phyloP scores from a whole-genome alignment of 192 early-diverging fungal genomes.

The Linnemannia elongata region DNA sequence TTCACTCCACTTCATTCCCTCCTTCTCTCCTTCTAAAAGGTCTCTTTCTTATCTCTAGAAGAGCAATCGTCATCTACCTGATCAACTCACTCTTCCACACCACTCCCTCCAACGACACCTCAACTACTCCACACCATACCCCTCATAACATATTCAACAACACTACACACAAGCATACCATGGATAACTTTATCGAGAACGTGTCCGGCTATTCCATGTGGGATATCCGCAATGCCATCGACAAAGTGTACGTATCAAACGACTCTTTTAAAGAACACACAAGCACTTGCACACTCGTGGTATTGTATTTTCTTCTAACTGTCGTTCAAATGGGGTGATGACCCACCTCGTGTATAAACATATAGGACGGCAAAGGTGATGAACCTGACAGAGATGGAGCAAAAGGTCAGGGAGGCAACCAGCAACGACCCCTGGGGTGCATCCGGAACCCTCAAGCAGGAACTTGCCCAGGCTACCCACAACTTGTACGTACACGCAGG shows the following conservation, averaged over 20 bases:
- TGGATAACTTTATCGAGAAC: constrained; percentile 58
- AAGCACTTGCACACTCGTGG: not conserved
- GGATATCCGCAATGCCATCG: constrained; percentile 56
- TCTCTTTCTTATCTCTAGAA: not conserved
- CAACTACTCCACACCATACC: too few species aligned
- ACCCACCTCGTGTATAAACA: not conserved
- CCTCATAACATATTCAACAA: constrained; percentile 5
- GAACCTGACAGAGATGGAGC: constrained; percentile 94
- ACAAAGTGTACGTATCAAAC: constrained; percentile 40
- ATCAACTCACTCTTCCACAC: not conserved
- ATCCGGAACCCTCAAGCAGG: constrained; percentile 92
- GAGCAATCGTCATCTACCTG: not conserved
- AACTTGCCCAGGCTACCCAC: constrained; percentile 91
- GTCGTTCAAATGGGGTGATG: not conserved
- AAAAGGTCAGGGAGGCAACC: constrained; percentile 93
- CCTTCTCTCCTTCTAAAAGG: not conserved
- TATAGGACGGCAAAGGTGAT: constrained; percentile 72
- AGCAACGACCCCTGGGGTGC: constrained; percentile 96
- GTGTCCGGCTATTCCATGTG: constrained; percentile 58
- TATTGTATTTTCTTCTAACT: not conserved
- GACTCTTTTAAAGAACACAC: not conserved
- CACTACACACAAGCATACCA: constrained; percentile 6
- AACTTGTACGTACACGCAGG: constrained; percentile 73
- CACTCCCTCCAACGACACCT: not conserved
- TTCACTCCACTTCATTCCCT: too few species aligned